Percentiles rank a stretch among this genome's conserved stretches.
Conservation (phyloP, 73 alveolate species). For the Stentor coeruleus region DNA sequence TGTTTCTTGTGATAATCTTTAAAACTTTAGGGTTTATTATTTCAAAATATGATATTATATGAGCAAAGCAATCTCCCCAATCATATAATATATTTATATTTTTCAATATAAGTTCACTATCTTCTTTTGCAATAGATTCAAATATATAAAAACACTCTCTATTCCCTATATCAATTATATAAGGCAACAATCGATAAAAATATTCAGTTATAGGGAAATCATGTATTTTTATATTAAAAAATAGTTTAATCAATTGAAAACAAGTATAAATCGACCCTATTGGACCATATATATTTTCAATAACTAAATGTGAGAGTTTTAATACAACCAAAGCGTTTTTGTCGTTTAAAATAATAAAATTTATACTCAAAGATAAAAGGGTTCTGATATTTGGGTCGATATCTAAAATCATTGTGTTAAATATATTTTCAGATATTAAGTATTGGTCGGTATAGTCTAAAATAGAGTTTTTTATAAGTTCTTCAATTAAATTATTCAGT, state of each 20-base stretch:
- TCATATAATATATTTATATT: constrained; percentile 6
- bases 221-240: background rate
- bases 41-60: constrained; percentile 4
- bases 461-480: background rate
- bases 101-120: background rate
- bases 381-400: too few species aligned
- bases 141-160: background rate
- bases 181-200: background rate
- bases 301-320: background rate
- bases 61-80: constrained; percentile 12
- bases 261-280: background rate
- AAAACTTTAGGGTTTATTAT: background rate
- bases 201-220: background rate
- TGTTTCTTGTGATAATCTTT: background rate
- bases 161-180: background rate
- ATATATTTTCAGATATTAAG: background rate
- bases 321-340: background rate
- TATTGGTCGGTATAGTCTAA: background rate
- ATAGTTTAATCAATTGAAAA: background rate
- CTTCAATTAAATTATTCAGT: background rate
- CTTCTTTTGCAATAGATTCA: background rate
- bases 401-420: background rate
- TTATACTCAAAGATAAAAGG: too few species aligned
- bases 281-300: background rate
- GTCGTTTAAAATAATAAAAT: too few species aligned